These are phyloP conservation scores for Panicum hallii DNA, from an alignment of 202 grass and related monocot species.

Conservation along the genomic window DNA sequence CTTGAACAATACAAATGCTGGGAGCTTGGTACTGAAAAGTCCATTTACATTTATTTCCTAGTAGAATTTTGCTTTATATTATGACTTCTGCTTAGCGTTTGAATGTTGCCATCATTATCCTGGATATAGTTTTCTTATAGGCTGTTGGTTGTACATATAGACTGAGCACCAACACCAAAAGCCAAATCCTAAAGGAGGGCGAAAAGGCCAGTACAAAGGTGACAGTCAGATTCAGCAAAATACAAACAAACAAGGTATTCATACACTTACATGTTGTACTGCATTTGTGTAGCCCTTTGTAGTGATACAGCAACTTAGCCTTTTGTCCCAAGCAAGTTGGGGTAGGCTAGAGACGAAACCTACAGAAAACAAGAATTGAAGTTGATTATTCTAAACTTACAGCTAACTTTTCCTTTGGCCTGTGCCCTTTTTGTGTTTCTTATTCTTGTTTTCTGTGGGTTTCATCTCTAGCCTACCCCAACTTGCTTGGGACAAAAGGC, in stretches of 20 bases:
- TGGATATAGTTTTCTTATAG: constrained; percentile 29
- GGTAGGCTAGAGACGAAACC: no score
- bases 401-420: no score
- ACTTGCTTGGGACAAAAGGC: no score
- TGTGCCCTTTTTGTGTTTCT: no score
- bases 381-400: no score
- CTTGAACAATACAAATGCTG: constrained; percentile 22
- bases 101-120: neutral
- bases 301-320: no score
- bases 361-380: no score
- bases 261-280: neutral
- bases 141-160: constrained; percentile 39
- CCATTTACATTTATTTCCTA: neutral
- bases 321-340: no score
- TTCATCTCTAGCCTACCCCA: no score
- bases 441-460: no score
- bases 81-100: neutral
- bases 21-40: neutral
- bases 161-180: constrained; percentile 45
- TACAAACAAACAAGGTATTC: constrained; percentile 59
- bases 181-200: constrained; percentile 55
- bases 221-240: constrained; percentile 63
- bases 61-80: neutral
- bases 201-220: constrained; percentile 47
- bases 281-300: neutral